Evolutionary conservation across 352 stramenopile species (phyloP).

Genomic region (Globisporangium nunn): DNA sequence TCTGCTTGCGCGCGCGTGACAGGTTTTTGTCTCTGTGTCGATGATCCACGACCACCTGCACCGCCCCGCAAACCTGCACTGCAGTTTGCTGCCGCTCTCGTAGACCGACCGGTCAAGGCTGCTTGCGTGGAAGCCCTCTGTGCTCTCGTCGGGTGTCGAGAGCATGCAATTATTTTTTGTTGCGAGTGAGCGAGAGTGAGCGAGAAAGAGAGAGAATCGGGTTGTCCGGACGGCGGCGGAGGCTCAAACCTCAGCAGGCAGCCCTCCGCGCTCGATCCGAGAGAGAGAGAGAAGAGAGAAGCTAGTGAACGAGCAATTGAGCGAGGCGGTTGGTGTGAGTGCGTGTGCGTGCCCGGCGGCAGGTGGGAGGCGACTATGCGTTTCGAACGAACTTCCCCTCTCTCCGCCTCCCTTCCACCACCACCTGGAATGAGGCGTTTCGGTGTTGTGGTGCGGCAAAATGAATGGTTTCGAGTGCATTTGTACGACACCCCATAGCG

Average conservation of each 20-base stretch:
- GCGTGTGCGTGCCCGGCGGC: background rate
- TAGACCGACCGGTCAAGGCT: conserved; percentile 16
- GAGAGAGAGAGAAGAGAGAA: background rate
- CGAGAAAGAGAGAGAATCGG: background rate
- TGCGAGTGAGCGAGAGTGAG: conserved; percentile 1
- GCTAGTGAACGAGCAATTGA: background rate
- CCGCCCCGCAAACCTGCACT: conserved; percentile 72
- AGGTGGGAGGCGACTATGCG: background rate
- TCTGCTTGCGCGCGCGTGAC: background rate
- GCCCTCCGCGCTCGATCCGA: conserved; percentile 9
- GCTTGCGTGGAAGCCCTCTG: too few species aligned
- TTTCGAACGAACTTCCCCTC: background rate
- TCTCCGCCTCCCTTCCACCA: background rate
- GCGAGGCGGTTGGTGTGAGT: conserved; percentile 3
- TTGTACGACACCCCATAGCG: too few species aligned
- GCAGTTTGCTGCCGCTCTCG: conserved; percentile 66
- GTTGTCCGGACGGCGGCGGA: background rate
- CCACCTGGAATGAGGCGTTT: background rate
- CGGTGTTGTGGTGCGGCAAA: conserved; percentile 3
- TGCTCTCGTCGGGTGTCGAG: too few species aligned
- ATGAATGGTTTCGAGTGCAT: background rate
- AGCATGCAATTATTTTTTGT: background rate
- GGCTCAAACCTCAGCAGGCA: background rate
- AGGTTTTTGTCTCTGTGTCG: conserved; percentile 82
- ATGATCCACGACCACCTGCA: conserved; percentile 77